Evolutionary conservation across 2,329 filamentous ascomycete species (phyloP).

Genomic region (Helminthosporium solani): DNA sequence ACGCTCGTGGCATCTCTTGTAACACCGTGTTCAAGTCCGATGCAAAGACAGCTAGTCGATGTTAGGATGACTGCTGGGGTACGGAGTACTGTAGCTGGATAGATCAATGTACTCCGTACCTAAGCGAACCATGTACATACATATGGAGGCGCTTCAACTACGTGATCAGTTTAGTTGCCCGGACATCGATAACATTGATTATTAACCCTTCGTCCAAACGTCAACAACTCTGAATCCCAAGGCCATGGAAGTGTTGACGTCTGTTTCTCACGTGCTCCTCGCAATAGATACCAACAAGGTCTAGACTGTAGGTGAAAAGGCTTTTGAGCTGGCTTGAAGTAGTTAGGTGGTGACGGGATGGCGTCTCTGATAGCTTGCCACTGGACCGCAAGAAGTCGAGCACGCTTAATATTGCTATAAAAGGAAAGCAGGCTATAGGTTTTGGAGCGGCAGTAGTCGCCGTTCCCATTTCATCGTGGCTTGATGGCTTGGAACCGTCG

Average conservation of each 20-base stretch:
- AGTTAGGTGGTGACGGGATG: conserved; percentile 5
- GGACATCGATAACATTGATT: neutral
- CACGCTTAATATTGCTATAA: conserved; percentile 7
- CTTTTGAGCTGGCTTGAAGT: conserved; percentile 7
- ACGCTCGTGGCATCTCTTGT: no score
- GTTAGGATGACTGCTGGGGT: neutral
- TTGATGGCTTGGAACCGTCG: neutral
- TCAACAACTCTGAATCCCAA: neutral
- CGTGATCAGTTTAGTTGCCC: neutral
- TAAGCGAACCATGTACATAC: no score
- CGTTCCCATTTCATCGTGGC: conserved; percentile 8
- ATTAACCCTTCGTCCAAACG: neutral
- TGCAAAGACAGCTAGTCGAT: no score
- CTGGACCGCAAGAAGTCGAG: neutral
- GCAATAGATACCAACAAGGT: conserved; percentile 11
- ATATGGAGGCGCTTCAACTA: no score
- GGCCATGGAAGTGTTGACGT: conserved; percentile 1
- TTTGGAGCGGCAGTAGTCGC: conserved; percentile 13
- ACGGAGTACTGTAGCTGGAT: no score
- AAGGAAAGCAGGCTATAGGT: conserved; percentile 3
- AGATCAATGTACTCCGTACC: no score
- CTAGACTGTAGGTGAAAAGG: conserved; percentile 2
- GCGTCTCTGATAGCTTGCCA: conserved; percentile 2
- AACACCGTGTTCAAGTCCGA: no score
- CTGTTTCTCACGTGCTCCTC: conserved; percentile 3